Base-by-base conservation (phyloP, 208 protist genomes). In the Acanthamoeba sp. region DNA sequence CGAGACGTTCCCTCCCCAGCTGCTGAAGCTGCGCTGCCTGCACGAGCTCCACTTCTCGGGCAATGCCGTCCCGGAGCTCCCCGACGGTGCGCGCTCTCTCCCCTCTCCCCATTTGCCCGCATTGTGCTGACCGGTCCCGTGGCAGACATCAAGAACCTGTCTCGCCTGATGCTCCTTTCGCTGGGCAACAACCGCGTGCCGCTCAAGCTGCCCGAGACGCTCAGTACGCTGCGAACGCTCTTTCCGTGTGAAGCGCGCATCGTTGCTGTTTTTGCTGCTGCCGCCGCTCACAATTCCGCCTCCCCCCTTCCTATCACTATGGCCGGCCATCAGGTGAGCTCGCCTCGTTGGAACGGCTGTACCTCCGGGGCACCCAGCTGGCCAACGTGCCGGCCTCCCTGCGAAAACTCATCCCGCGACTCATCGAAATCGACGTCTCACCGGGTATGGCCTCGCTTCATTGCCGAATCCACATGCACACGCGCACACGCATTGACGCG, bases 11-110 rank as follows among this genome's bases (percentile, higher is more conserved):
- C 84, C 84, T 27, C 84, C 55, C 20, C 50, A 73, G 36, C 20
- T 91, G 34, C 55, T 91, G 16, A 91, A 71, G n/a, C 34, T 91
- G 9, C 59, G 55, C 1, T 64, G 55, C 24, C 36, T 91, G 52
- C 84, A 91, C 55, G 84, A 91, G 36, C 84, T 91, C 36, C 84
- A 91, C 84, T 71, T 91, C 29, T 91, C 84, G 38, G 84, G 84
- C 48, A 91, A 91, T 32, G 84, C 84, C 38, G 24, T 91, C 42
- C 84, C 84, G 7, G 50, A 64, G 16, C 22, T 91, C 16, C 84
- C 84, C 36, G 76, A 85, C 9, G 76, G 76, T 85, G 10, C 10
- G 27, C 6, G 6, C 52, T 59, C 20, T 4, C 22, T 27, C 52
- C 12, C 50, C 14, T 20, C 50, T 16, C 1, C 50, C 0, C 52